phyloP scores from a whole-genome alignment of 805 yeast species.

The Lipomyces sp. region DNA sequence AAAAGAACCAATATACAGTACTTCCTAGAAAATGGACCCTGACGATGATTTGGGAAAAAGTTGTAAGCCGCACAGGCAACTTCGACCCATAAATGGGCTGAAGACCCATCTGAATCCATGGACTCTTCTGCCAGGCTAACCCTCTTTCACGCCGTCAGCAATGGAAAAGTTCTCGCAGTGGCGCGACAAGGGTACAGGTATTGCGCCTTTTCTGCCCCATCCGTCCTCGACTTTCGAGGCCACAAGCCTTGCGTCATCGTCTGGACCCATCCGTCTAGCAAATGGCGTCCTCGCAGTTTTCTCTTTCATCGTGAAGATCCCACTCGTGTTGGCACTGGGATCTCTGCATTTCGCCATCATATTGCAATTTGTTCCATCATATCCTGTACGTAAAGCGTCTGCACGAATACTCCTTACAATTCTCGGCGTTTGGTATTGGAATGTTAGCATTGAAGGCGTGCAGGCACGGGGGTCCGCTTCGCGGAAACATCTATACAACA shows the following conservation, averaged over 20 bases:
- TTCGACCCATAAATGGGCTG: too few relatives aligned
- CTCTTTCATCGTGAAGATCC: constrained; percentile 42
- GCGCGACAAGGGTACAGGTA: constrained; percentile 93
- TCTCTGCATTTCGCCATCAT: constrained; percentile 7
- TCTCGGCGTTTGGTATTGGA: constrained; percentile 42
- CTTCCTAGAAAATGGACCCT: not conserved
- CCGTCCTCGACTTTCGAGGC: constrained; percentile 33
- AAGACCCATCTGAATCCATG: not conserved
- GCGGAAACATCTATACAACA: constrained; percentile 42
- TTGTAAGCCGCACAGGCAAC: not conserved
- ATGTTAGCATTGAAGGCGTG: constrained; percentile 57
- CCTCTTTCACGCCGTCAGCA: not conserved
- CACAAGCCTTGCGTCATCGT: constrained; percentile 16
- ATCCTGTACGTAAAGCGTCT: not conserved
- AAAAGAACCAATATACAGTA: not conserved
- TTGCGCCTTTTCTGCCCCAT: constrained; percentile 80
- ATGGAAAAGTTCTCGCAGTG: constrained; percentile 86
- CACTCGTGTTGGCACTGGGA: constrained; percentile 15
- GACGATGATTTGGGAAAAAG: not conserved
- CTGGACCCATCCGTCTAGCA: constrained; percentile 36
- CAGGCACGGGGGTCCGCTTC: constrained; percentile 46
- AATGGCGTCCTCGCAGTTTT: constrained; percentile 40
- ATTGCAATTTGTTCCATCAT: not conserved
- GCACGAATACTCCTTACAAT: constrained; percentile 38
- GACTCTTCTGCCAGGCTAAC: not conserved